Conservation (phyloP, 2,329 filamentous ascomycete species). For the Paraphaeosphaeria minitans region DNA sequence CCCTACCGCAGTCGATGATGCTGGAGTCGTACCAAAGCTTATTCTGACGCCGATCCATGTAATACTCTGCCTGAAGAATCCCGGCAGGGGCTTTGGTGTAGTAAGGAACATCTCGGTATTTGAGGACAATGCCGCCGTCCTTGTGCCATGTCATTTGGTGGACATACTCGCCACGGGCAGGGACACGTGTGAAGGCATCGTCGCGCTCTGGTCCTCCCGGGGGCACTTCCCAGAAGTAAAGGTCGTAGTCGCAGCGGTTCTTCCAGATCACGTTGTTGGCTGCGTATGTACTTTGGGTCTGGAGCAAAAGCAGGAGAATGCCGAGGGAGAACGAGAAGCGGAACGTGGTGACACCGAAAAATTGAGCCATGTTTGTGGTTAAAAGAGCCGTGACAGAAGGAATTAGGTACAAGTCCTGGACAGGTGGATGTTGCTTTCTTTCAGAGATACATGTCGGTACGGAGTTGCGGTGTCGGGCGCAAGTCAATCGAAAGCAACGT, state of each 20-base stretch:
- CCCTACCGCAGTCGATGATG: constrained; percentile 24
- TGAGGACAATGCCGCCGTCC: constrained; percentile 24
- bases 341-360: not conserved
- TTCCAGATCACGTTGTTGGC: constrained; percentile 25
- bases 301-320: not conserved
- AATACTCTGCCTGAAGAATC: constrained; percentile 33
- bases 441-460: not conserved
- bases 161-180: constrained; percentile 9
- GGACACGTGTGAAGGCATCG: constrained; percentile 14
- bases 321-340: not conserved
- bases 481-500: not conserved
- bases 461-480: not conserved
- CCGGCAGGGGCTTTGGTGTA: constrained; percentile 24
- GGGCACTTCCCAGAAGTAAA: constrained; percentile 30
- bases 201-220: constrained; percentile 14
- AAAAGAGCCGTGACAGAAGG: not conserved
- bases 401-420: too few species aligned
- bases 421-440: not conserved
- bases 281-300: constrained; percentile 7
- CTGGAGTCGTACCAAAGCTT: constrained; percentile 31
- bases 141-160: constrained; percentile 20
- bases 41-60: constrained; percentile 15
- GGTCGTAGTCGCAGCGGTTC: constrained; percentile 30
- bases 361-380: not conserved
- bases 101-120: constrained; percentile 28